phyloP scores from a whole-genome alignment of 2,329 filamentous ascomycete species.

The Nothophoma quercina region DNA sequence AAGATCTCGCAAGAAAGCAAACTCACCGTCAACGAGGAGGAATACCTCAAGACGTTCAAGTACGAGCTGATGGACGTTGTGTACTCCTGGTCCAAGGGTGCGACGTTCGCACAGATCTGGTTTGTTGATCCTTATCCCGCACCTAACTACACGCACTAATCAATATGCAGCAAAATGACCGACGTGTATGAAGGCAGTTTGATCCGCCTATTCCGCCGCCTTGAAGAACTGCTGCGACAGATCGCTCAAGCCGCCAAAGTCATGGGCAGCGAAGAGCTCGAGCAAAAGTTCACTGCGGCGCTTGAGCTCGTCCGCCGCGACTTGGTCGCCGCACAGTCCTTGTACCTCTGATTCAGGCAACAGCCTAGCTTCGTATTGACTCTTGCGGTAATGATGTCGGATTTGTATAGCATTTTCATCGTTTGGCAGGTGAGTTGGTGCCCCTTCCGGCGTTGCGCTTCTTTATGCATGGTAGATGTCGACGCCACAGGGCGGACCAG shows the following conservation, averaged over 20 bases:
- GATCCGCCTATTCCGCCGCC: slow-evolving; percentile 91
- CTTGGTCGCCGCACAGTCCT: slow-evolving; percentile 91
- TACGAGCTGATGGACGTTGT: slow-evolving; percentile 98
- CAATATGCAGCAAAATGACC: slow-evolving; percentile 86
- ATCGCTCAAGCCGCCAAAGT: slow-evolving; percentile 96
- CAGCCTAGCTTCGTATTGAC: slow-evolving; percentile 6
- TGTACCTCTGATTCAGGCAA: slow-evolving; percentile 70
- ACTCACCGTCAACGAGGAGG: slow-evolving; percentile 90
- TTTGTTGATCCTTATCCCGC: slow-evolving; percentile 60
- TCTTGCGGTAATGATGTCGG: slow-evolving; percentile 7
- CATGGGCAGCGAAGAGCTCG: slow-evolving; percentile 95
- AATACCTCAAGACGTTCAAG: slow-evolving; percentile 89
- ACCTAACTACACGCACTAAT: slow-evolving; percentile 4
- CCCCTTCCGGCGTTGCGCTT: slow-evolving; percentile 22
- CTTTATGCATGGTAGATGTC: slow-evolving; percentile 22
- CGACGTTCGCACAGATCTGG: slow-evolving; percentile 93
- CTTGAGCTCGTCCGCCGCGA: slow-evolving; percentile 87
- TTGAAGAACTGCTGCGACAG: slow-evolving; percentile 93
- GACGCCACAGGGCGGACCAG: slow-evolving; percentile 22
- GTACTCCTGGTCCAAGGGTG: slow-evolving; percentile 87
- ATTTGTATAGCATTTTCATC: slow-evolving; percentile 22
- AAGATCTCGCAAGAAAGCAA: slow-evolving; percentile 97
- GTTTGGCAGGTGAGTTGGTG: slow-evolving; percentile 25
- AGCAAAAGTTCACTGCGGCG: slow-evolving; percentile 88
- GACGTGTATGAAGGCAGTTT: slow-evolving; percentile 96